A percentile compares a stretch with the other conserved stretches of the same genome.
Conservation (phyloP, 2,329 filamentous ascomycete genomes). For the Fonsecaea pedrosoi region DNA sequence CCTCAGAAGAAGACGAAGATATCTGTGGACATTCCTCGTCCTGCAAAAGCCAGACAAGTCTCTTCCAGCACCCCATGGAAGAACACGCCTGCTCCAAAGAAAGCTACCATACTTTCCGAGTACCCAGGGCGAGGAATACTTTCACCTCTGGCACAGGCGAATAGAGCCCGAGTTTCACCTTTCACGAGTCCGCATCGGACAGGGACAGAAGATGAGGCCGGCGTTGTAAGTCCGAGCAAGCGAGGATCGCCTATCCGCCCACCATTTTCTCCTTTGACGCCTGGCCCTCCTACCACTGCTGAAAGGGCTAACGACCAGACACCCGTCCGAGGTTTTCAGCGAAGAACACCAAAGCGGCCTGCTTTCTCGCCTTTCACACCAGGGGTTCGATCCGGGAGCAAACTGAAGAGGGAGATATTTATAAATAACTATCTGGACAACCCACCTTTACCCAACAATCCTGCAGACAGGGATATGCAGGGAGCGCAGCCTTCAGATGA, state of each 20-base stretch:
- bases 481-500: neutral
- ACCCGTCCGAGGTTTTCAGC: neutral
- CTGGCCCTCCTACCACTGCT: constrained; percentile 20
- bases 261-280: constrained; percentile 30
- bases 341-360: constrained; percentile 24
- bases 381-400: constrained; percentile 22
- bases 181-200: constrained; percentile 21
- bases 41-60: neutral
- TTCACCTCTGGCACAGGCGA: constrained; percentile 32
- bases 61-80: constrained; percentile 21
- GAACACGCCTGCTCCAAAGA: constrained; percentile 1
- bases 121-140: constrained; percentile 27
- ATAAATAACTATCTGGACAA: constrained; percentile 4
- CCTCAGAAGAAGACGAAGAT: constrained; percentile 34
- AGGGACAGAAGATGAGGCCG: neutral
- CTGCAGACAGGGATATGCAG: neutral
- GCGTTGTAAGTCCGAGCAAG: neutral
- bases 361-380: constrained; percentile 31
- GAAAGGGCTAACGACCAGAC: constrained; percentile 13
- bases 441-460: constrained; percentile 1
- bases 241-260: constrained; percentile 23
- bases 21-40: constrained; percentile 25
- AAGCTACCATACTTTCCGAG: constrained; percentile 12
- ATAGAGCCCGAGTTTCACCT: constrained; percentile 31
- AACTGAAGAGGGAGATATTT: constrained; percentile 23